A percentile compares a stretch with the other conserved stretches of the same genome.
phyloP scores from a whole-genome alignment of 768 basidiomycete species.

The Holtermannia corniformis region DNA sequence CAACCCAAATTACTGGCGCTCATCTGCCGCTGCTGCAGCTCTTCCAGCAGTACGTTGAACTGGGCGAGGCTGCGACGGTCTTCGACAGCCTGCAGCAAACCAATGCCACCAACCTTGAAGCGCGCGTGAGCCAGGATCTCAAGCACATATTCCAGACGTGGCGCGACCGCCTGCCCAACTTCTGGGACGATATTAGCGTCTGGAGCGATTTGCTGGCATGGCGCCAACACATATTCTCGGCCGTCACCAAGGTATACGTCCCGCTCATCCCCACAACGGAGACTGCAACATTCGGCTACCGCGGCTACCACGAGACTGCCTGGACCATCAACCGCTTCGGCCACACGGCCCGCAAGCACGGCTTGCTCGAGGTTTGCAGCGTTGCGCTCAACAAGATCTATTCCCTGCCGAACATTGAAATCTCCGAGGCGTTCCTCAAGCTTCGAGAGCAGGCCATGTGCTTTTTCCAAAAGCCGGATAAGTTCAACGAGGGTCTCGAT shows the following conservation, averaged over 20 bases:
- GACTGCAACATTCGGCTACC: conserved; percentile 62
- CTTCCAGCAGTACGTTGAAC: conserved; percentile 97
- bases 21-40: conserved; percentile 92
- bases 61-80: conserved; percentile 83
- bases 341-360: conserved; percentile 94
- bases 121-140: conserved; percentile 76
- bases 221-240: conserved; percentile 95
- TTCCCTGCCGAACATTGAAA: conserved; percentile 97
- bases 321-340: conserved; percentile 99
- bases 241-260: conserved; percentile 92
- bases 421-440: conserved; percentile 98
- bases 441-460: conserved; percentile 96
- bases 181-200: conserved; percentile 93
- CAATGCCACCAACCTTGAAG: conserved; percentile 77
- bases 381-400: conserved; percentile 94
- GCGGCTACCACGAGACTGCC: conserved; percentile 97
- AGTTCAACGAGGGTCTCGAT: conserved; percentile 86
- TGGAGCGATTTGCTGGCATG: conserved; percentile 99
- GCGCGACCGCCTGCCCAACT: conserved; percentile 91
- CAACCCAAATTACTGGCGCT: conserved; percentile 73
- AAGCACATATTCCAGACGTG: conserved; percentile 95
- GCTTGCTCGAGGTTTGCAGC: conserved; percentile 90
- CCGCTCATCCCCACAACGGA: conserved; percentile 60
- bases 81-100: conserved; percentile 83
- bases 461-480: conserved; percentile 90